Conservation (phyloP, 2,329 filamentous ascomycete species). For the Pestalotiopsis sp. region DNA sequence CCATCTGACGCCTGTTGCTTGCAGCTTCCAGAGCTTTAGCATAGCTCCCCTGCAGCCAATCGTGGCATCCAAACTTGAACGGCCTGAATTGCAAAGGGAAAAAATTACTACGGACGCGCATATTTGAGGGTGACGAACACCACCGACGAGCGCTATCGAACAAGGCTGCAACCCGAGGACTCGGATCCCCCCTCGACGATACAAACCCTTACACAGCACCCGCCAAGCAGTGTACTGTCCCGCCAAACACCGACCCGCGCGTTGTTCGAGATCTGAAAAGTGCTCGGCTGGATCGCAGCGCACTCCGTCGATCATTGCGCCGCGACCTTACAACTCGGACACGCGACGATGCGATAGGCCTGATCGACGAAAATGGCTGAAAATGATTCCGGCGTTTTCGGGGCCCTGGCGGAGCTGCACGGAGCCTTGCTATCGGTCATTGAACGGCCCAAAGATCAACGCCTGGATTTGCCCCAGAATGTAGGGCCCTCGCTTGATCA, state of each 20-base stretch:
- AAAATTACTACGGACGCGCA: not conserved
- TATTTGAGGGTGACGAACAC: not conserved
- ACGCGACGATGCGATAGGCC: conserved; percentile 49
- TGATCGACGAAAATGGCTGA: conserved; percentile 66
- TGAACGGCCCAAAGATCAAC: conserved; percentile 63
- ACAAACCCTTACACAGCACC: not conserved
- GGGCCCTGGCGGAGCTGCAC: conserved; percentile 81
- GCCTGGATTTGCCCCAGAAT: conserved; percentile 67
- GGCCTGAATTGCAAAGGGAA: not conserved
- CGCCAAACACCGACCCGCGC: not conserved
- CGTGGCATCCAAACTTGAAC: not conserved
- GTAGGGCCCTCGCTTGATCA: conserved; percentile 54
- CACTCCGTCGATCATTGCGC: not conserved
- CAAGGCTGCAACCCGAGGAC: not conserved
- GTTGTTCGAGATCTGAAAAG: not conserved
- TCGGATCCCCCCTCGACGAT: not conserved
- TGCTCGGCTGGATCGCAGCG: not conserved
- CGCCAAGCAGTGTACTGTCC: not conserved
- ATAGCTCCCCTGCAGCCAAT: conserved; percentile 4
- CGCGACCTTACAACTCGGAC: not conserved
- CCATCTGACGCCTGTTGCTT: not conserved
- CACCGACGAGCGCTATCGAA: not conserved
- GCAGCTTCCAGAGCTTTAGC: conserved; percentile 1
- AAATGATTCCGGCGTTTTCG: conserved; percentile 71
- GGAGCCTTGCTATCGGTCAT: conserved; percentile 79